phyloP scores from a whole-genome alignment of 2,329 filamentous ascomycete genomes.

The Tolypocladium tropicale region DNA sequence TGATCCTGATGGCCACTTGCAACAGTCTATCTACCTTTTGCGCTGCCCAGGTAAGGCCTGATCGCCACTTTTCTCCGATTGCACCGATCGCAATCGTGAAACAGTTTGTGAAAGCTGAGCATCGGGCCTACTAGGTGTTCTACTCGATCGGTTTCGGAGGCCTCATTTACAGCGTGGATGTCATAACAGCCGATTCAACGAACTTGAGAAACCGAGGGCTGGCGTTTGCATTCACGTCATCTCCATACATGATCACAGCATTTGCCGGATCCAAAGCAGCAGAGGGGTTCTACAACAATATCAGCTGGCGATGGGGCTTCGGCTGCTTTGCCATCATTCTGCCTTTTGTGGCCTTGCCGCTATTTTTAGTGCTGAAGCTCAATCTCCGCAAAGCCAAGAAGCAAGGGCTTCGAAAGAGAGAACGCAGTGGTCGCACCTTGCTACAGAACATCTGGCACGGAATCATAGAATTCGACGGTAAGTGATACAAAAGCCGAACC shows the following conservation, averaged over 20 bases:
- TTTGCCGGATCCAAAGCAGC: slow-evolving; percentile 27
- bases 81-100: too few relatives aligned
- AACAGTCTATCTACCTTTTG: slow-evolving; percentile 31
- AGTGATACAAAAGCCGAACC: slow-evolving; percentile 4
- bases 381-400: slow-evolving; percentile 47
- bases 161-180: slow-evolving; percentile 49
- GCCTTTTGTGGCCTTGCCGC: slow-evolving; percentile 40
- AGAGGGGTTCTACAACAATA: slow-evolving; percentile 16
- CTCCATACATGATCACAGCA: slow-evolving; percentile 35
- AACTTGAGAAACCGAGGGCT: slow-evolving; percentile 25
- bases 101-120: too few relatives aligned
- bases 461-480: slow-evolving; percentile 45
- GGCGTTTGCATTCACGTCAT: slow-evolving; percentile 27
- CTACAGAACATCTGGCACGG: slow-evolving; percentile 39
- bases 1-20: slow-evolving; percentile 53
- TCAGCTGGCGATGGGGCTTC: slow-evolving; percentile 33
- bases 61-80: too few relatives aligned
- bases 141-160: slow-evolving; percentile 52
- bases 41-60: slow-evolving; percentile 32
- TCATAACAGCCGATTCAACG: slow-evolving; percentile 56
- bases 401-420: slow-evolving; percentile 28
- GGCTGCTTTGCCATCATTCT: slow-evolving; percentile 51
- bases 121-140: slow-evolving; percentile 32
- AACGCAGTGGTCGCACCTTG: slow-evolving; percentile 31
- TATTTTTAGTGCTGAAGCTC: slow-evolving; percentile 41